Evolutionary conservation across 2,329 filamentous ascomycete genomes (phyloP), one percentile per base, ranked within the genome.

Genomic region (Orbilia quercus): DNA sequence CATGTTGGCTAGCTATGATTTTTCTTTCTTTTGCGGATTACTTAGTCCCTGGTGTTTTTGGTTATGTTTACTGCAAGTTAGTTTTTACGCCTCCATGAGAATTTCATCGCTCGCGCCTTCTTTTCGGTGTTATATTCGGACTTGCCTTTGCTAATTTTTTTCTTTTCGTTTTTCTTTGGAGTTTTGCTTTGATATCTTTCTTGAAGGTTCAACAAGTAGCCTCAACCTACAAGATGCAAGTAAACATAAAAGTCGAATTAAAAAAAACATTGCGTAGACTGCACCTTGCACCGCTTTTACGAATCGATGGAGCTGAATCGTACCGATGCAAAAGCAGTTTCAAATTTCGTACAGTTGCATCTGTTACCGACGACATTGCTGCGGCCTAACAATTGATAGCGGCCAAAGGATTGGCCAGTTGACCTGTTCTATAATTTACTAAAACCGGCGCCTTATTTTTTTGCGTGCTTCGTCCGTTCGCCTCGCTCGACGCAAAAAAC

Each of bases 61-160:
- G 16, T 31, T 36, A 36, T 38, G 2, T 40, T 54, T 40, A 20
- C 18, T 22, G 31, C 3, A 25, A 7, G 20, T 54, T 54, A 7
- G 20, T 54, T 54, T 54, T 38, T 65, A 31, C 28, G 28, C 23
- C 28, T 65, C 28, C 18, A 50, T n/a, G n/a, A n/a, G 40, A 48
- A 50, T 38, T 51, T 50, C 57, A 9, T 65, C 45, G 23, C 50
- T 67, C 34, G 34, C 51, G 31, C 34, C 45, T 25, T 4, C 5
- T 22, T 54, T 40, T 40, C 20, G 50, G 50, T 40, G 50, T 54
- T 23, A 28, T 16, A n/a, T 14, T 67, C 63, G 63, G 63, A 53
- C 63, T 67, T 67, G 63, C 63, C 50, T 66, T 28, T 31, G 28
- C 9, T n/a, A n/a, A n/a, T 51, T 63, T 18, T 34, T 22, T 42